phyloP scores from a whole-genome alignment of 2,329 filamentous ascomycete genomes.

The Aspergillus proliferans region DNA sequence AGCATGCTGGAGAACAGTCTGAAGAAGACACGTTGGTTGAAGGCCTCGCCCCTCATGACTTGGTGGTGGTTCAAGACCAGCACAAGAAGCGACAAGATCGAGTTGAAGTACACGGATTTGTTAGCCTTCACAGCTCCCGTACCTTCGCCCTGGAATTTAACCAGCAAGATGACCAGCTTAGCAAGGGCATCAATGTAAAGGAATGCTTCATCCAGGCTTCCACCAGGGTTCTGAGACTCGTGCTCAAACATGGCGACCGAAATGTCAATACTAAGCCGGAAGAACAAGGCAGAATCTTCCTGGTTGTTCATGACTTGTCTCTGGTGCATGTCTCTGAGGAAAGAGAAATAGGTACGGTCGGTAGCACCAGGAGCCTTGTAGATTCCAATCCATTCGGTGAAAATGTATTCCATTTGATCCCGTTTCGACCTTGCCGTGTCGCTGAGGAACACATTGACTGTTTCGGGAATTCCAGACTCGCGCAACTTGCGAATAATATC shows the following conservation, averaged over 20 bases:
- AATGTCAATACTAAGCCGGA: slow-evolving; percentile 73
- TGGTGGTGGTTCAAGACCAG: slow-evolving; percentile 83
- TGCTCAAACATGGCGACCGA: slow-evolving; percentile 74
- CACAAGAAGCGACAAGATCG: slow-evolving; percentile 68
- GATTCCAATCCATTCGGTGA: slow-evolving; percentile 88
- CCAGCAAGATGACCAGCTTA: slow-evolving; percentile 69
- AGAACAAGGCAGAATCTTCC: slow-evolving; percentile 72
- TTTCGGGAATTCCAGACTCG: slow-evolving; percentile 51
- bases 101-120: slow-evolving; percentile 68
- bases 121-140: slow-evolving; percentile 54
- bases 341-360: slow-evolving; percentile 65
- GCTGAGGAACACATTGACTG: slow-evolving; percentile 48
- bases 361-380: slow-evolving; percentile 70
- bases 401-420: slow-evolving; percentile 89
- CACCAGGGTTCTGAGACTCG: slow-evolving; percentile 54
- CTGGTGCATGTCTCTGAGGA: slow-evolving; percentile 77
- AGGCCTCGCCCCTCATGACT: slow-evolving; percentile 68
- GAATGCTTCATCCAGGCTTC: slow-evolving; percentile 55
- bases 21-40: slow-evolving; percentile 87
- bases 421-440: slow-evolving; percentile 56
- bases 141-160: slow-evolving; percentile 62
- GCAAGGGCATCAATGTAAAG: slow-evolving; percentile 72
- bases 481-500: slow-evolving; percentile 63
- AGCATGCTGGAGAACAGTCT: slow-evolving; percentile 79
- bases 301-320: slow-evolving; percentile 65